These are phyloP conservation scores for Pseudonectria foliicola DNA, from an alignment of 2,329 filamentous ascomycete genomes.

Conservation along the genomic window DNA sequence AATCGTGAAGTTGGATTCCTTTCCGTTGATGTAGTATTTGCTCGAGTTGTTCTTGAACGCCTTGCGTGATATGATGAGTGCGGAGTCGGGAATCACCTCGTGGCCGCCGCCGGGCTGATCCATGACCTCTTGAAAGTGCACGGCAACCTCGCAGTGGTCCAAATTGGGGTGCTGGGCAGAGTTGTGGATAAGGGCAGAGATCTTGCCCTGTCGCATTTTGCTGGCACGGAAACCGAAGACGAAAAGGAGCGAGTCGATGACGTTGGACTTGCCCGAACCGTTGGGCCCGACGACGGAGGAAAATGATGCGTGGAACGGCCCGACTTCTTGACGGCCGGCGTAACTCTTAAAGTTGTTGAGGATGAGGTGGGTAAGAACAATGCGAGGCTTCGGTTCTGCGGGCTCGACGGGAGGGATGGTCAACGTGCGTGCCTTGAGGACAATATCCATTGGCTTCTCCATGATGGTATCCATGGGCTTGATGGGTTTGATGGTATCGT, in stretches of 20 bases:
- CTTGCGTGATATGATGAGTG: slow-evolving; percentile 79
- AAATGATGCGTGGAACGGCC: slow-evolving; percentile 94
- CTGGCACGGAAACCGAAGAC: slow-evolving; percentile 99
- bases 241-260: slow-evolving; percentile 95
- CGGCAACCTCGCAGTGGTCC: slow-evolving; percentile 89
- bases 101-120: slow-evolving; percentile 73
- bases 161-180: slow-evolving; percentile 80
- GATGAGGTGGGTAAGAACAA: slow-evolving; percentile 87
- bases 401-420: slow-evolving; percentile 64
- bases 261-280: slow-evolving; percentile 96
- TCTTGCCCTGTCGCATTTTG: slow-evolving; percentile 99
- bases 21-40: slow-evolving; percentile 94
- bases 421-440: slow-evolving; percentile 74
- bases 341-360: slow-evolving; percentile 99
- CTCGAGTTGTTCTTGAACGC: slow-evolving; percentile 98
- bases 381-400: slow-evolving; percentile 70
- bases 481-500: slow-evolving; percentile 56
- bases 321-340: slow-evolving; percentile 88
- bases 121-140: slow-evolving; percentile 93
- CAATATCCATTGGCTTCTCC: slow-evolving; percentile 89
- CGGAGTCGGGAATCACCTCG: slow-evolving; percentile 74
- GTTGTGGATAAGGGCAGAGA: slow-evolving; percentile 96
- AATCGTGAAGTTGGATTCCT: slow-evolving; percentile 82
- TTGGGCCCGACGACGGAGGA: slow-evolving; percentile 97
- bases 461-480: slow-evolving; percentile 70